Evolutionary conservation across 2,329 filamentous ascomycete genomes (phyloP), one percentile per base, ranked within the genome.

Genomic region (Passalora sequoiae): DNA sequence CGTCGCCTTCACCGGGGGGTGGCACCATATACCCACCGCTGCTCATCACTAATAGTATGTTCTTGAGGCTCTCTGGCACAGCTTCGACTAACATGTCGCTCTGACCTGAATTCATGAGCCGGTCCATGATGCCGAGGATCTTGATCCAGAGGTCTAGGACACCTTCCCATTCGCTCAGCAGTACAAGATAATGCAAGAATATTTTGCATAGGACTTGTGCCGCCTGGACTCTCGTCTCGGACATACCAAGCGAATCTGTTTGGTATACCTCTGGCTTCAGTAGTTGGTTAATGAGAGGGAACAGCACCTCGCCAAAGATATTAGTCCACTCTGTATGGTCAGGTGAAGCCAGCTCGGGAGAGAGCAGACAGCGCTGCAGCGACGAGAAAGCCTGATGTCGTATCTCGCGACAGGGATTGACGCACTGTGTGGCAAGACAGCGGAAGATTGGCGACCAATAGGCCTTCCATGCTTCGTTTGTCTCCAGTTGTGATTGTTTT

Each of bases 361-460:
- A 92, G 1, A 97, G 76, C 1, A 98, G 75, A 2, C 87, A 84
- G 43, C 89, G 78, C 63, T 97, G 91, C 12, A 98, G 73, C 7
- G 83, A 87, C 6, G 84, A 81, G 56, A 97, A 87, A 1, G 92
- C 88, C 59, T 94, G 78, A 58, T 94, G 86, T 3, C 92, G 82
- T 46, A 98, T 87, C 57, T 96, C 89, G 42, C 91, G 84, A 60
- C 89, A 96, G 1, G 89, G 89, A 62, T 97, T 98, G 41, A 87
- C 86, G 66, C 89, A 96, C 67, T 98, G 92, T 4, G 80, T 81
- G 3, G 86, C 92, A 13, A 98, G 71, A 4, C 88, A 86, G 55
- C 88, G 81, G 66, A 98, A 92, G 19, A 98, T 89, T 1, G 91
- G 92, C 10, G 89, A 83, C 92, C 92, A 98, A 65, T 98, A 98